Evolutionary conservation across 176 grass and related monocot species (phyloP), one percentile per base, ranked within the genome.

Genomic region (Tillandsia leiboldiana): DNA sequence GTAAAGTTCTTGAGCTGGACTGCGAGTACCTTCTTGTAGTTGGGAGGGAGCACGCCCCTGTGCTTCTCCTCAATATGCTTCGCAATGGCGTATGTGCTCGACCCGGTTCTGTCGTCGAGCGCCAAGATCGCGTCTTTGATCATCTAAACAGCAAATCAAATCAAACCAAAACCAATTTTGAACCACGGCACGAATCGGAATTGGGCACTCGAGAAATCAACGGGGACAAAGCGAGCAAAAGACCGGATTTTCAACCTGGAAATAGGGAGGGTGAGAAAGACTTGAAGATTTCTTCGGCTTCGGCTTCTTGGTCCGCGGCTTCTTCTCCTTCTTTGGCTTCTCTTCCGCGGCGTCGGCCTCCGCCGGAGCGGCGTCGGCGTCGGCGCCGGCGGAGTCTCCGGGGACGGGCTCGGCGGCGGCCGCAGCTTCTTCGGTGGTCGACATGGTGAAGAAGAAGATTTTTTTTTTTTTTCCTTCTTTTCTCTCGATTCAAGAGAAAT

Each of bases 111-210:
- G 24, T 78, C 85, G 33, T 89, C 83, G 50, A 79, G 79, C 23
- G 86, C 74, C 73, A 80, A 20, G 61, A 96, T 89, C 63, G 92
- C 92, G 49, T 92, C 92, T 80, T 84, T 92, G 78, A 96, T 92
- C 88, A 96, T 96, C 92, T 96, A 81, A 22, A 56, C 18, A 15
- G 29, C 1, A 10, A 15, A 63, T 65, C 1, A 10, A 15, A 63
- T 65, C 24, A 49, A 11, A 66, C 0, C 9, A 47, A 13, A 48
- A 63, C n/a, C 51, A 22, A 65, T 17, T 72, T 27, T 17, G 13
- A 70, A 53, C 14, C 1, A 74, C 23, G 51, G 8, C 47, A 69
- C 9, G 13, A 26, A 24, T 51, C 48, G 8, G 3, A 51, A 11
- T 51, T 26, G 33, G 47, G n/a, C 1, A 64, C 11, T 49, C 27